phyloP scores from a whole-genome alignment of 371 early-diverging fungal species.

The Funneliformis caledonium region DNA sequence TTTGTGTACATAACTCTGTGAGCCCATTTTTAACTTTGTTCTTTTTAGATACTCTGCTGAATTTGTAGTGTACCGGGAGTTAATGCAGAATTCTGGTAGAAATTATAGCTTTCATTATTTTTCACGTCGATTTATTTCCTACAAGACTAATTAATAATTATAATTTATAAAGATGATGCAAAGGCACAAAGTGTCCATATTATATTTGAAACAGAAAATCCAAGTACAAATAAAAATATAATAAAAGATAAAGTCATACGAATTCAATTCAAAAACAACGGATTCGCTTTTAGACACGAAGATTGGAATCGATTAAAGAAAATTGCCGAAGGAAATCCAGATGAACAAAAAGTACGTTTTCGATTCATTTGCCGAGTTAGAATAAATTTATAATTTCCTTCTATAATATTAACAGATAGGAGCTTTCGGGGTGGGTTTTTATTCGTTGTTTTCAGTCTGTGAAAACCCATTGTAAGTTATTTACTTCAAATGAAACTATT shows the following conservation, averaged over 20 bases:
- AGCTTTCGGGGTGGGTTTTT: slow-evolving; percentile 91
- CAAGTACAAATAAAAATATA: slow-evolving; percentile 50
- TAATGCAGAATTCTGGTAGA: slow-evolving; percentile 78
- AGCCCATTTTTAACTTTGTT: neutral
- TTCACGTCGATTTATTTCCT: neutral
- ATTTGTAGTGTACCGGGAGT: slow-evolving; percentile 72
- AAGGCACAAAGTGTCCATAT: slow-evolving; percentile 62
- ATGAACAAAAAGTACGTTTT: slow-evolving; percentile 59
- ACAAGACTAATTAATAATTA: neutral
- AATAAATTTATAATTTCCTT: neutral
- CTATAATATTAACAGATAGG: slow-evolving; percentile 64
- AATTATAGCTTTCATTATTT: neutral
- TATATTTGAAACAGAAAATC: slow-evolving; percentile 56
- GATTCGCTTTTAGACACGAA: slow-evolving; percentile 78
- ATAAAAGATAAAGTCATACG: slow-evolving; percentile 60
- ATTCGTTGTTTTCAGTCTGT: slow-evolving; percentile 84
- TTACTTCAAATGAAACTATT: neutral
- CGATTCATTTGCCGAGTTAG: slow-evolving; percentile 13
- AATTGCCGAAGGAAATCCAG: slow-evolving; percentile 94
- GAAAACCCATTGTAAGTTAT: slow-evolving; percentile 81
- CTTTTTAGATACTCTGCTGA: slow-evolving; percentile 71
- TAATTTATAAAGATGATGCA: slow-evolving; percentile 61
- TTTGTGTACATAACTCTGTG: no score
- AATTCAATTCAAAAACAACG: slow-evolving; percentile 84
- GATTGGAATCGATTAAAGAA: slow-evolving; percentile 86